Evolutionary conservation across 2,329 filamentous ascomycete species (phyloP), one percentile per base, ranked within the genome.

Genomic region (Colletotrichum salicis): DNA sequence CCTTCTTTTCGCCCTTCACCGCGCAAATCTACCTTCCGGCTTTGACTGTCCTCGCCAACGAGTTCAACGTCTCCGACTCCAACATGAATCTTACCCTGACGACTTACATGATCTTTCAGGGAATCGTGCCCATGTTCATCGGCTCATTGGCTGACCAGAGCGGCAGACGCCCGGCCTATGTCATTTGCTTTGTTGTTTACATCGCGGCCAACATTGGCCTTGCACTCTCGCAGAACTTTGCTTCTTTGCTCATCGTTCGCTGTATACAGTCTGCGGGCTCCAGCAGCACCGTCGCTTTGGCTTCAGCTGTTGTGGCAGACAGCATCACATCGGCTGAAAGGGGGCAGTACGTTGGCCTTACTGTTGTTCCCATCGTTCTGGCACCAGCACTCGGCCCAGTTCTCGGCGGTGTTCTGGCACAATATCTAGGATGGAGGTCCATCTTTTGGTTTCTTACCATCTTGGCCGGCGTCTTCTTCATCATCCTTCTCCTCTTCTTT

Each of bases 261-360:
- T 87, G 92, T 74, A 74, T 92, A 15, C 70, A 72, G 10, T 70
- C 70, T 1, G 86, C 87, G 3, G 92, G 92, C 10, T 80, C 88
- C 19, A 91, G 91, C 57, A 92, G 91, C 37, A 87, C 87, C 4
- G 86, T 86, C 35, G 88, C 90, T 0, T 78, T 93, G 10, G 91
- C 91, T 0, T 91, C 67, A 10, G 91, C 87, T 0, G 87, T 93
- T 0, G 86, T 93, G 1, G 89, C 89, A 0, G 92, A 94, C 76
- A 83, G 92, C 7, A 84, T 88, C 12, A 91, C 90, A 0, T 87
- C 87, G 2, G 86, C 80, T 15, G 79, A 78, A 24, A 78, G 84
- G 33, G 84, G 79, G 4, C 80, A 80, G 11, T 79, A 82, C 56
- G 80, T 86, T 73, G 80, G 82, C 4, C 79, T 81, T 59, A 85